Percentiles rank a stretch among this genome's conserved stretches.
phyloP scores from a whole-genome alignment of 495 filamentous ascomycete species.

The Podospora bellae-mahoneyi region DNA sequence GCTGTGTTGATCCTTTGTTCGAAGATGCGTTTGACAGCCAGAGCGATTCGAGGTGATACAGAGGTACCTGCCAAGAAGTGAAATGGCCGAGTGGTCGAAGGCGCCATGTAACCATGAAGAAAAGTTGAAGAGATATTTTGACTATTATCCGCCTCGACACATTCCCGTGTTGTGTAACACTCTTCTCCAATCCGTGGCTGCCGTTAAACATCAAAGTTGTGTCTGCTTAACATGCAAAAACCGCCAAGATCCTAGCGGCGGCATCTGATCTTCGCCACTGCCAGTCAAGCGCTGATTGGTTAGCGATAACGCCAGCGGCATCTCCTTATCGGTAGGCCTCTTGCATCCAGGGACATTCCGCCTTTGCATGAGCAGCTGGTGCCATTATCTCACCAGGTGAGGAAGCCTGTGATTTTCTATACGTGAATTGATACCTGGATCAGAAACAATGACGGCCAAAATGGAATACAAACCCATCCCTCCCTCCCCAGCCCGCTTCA shows the following conservation, averaged over 20 bases:
- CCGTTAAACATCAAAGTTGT: not conserved
- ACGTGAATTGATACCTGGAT: not conserved
- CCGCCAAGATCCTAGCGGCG: not conserved
- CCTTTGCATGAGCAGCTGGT: not conserved
- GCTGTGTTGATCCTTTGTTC: not conserved
- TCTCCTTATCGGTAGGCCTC: not conserved
- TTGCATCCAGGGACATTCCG: not conserved
- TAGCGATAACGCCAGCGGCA: not conserved
- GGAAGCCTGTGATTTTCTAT: too few relatives aligned
- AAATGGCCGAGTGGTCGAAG: not conserved
- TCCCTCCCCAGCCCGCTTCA: constrained; percentile 23
- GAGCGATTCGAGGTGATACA: too few relatives aligned
- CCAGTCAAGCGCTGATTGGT: not conserved
- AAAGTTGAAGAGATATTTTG: not conserved
- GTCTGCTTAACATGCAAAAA: not conserved
- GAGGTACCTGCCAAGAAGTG: too few relatives aligned
- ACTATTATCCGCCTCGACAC: not conserved
- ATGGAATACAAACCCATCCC: constrained; percentile 35
- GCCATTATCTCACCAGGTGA: not conserved
- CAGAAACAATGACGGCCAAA: not conserved
- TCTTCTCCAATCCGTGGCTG: not conserved
- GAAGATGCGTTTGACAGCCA: not conserved
- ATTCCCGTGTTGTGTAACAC: not conserved
- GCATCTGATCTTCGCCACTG: not conserved
- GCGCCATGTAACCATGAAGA: not conserved